These are phyloP conservation scores for Vicia faba DNA, from an alignment of 306 rosid species.

Conservation along the genomic window DNA sequence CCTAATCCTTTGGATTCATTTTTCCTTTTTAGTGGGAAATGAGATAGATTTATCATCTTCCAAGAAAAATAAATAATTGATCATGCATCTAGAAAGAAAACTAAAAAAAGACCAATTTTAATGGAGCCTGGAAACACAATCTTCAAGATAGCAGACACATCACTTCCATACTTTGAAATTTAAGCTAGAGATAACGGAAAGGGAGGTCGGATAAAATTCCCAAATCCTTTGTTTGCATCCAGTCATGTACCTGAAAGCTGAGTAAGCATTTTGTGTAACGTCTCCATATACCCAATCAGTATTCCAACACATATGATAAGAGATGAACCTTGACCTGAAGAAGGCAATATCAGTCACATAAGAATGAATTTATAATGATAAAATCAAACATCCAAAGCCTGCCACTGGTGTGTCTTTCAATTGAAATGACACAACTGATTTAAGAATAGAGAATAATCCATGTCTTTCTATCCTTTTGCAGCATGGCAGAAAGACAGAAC, in stretches of 20 bases:
- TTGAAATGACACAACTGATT: constrained; percentile 21
- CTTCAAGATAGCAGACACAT: constrained; percentile 26
- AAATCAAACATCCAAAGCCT: constrained; percentile 8
- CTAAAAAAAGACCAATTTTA: neutral
- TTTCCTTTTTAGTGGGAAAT: neutral
- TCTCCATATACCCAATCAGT: constrained; percentile 92
- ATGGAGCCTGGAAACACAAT: no score
- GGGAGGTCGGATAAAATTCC: constrained; percentile 6
- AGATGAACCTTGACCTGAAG: constrained; percentile 97
- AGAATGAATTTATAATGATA: constrained; percentile 32
- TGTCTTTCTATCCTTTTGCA: constrained; percentile 12
- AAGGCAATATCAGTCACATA: constrained; percentile 38
- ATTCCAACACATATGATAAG: constrained; percentile 91
- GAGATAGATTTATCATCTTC: constrained; percentile 26
- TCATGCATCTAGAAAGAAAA: constrained; percentile 13
- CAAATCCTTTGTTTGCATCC: constrained; percentile 29
- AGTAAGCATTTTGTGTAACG: constrained; percentile 82
- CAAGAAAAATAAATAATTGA: constrained; percentile 1
- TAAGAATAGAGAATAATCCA: constrained; percentile 19
- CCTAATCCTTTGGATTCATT: constrained; percentile 13
- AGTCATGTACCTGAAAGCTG: constrained; percentile 83
- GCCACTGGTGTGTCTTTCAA: constrained; percentile 9
- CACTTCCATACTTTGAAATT: constrained; percentile 10
- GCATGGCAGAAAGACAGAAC: constrained; percentile 9
- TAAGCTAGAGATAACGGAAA: constrained; percentile 19